phyloP scores from a whole-genome alignment of 2,329 filamentous ascomycete genomes.

The Dothistroma pini region DNA sequence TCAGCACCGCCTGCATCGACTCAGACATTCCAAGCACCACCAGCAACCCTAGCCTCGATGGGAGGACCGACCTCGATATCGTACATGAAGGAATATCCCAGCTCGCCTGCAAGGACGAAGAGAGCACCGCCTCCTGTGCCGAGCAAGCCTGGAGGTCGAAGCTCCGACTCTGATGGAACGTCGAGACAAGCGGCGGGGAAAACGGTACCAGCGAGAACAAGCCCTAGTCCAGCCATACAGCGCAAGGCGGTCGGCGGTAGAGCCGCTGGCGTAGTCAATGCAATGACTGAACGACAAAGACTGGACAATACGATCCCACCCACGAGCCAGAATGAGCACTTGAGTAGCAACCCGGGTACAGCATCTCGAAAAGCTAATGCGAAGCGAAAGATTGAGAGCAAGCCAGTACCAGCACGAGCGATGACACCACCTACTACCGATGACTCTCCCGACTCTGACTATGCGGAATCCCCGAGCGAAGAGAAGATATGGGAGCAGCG shows the following conservation, averaged over 20 bases:
- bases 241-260: slow-evolving; percentile 34
- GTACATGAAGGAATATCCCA: slow-evolving; percentile 52
- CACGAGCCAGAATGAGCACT: slow-evolving; percentile 10
- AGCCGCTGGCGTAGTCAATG: slow-evolving; percentile 33
- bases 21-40: slow-evolving; percentile 4
- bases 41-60: slow-evolving; percentile 12
- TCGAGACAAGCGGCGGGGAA: slow-evolving; percentile 21
- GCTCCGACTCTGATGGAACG: slow-evolving; percentile 23
- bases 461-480: slow-evolving; percentile 29
- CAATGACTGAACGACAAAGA: slow-evolving; percentile 32
- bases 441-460: slow-evolving; percentile 44
- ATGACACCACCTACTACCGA: slow-evolving; percentile 45
- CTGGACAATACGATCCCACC: slow-evolving; percentile 28
- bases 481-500: slow-evolving; percentile 58
- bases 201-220: slow-evolving; percentile 23
- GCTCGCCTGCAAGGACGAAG: slow-evolving; percentile 34
- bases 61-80: slow-evolving; percentile 27
- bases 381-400: slow-evolving; percentile 26
- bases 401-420: slow-evolving; percentile 23
- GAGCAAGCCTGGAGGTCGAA: slow-evolving; percentile 20
- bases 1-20: slow-evolving; percentile 14
- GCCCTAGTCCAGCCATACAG: slow-evolving; percentile 27
- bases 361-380: slow-evolving; percentile 17
- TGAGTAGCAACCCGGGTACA: slow-evolving; percentile 23
- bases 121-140: slow-evolving; percentile 29